phyloP scores from a whole-genome alignment of 495 filamentous ascomycete species.

The Penicillium nucicola region DNA sequence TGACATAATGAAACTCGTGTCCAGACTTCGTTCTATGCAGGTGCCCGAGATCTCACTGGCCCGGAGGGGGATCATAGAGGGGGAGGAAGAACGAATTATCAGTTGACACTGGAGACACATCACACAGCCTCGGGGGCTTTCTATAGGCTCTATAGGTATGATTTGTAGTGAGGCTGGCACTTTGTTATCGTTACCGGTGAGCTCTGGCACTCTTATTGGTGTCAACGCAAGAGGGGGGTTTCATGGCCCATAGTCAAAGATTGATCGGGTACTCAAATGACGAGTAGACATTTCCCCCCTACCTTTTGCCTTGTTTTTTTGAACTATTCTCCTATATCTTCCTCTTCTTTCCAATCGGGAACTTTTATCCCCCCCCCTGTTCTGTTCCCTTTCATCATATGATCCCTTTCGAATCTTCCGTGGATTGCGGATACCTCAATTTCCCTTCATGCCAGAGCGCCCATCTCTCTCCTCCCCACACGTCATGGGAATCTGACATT shows the following conservation, averaged over 20 bases:
- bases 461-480: neutral
- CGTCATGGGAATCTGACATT: slow-evolving; percentile 2
- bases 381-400: neutral
- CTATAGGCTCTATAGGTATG: too few species aligned
- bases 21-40: slow-evolving; percentile 3
- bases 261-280: too few species aligned
- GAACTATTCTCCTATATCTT: neutral
- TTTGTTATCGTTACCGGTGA: neutral
- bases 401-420: neutral
- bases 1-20: slow-evolving; percentile 8
- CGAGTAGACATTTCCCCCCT: neutral
- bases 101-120: slow-evolving; percentile 2
- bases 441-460: neutral
- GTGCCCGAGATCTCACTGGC: slow-evolving; percentile 3
- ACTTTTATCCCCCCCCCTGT: too few species aligned
- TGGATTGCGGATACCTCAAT: neutral
- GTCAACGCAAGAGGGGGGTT: too few species aligned
- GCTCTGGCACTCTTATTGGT: too few species aligned
- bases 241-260: too few species aligned
- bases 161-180: neutral
- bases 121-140: neutral
- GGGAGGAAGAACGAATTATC: slow-evolving; percentile 4
- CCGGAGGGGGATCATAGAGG: neutral
- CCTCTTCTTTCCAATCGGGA: neutral
- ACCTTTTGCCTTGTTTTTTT: slow-evolving; percentile 1